Base-by-base conservation (phyloP, 441 rosid species). In the Syzygium syzygioides region DNA sequence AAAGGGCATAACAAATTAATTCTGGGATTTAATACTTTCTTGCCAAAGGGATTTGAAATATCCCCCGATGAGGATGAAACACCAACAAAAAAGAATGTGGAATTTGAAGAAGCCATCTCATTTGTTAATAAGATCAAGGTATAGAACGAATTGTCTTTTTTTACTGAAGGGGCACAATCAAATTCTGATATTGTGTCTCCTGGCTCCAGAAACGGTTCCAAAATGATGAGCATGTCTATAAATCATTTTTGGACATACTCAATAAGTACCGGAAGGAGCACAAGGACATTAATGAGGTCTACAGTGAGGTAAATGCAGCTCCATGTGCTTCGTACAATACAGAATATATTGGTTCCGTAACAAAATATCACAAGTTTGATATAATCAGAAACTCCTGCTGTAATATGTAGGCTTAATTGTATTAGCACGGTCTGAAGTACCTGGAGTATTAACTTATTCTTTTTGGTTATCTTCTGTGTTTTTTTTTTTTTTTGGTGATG, bases 101-200 rank as follows among this genome's bases (percentile, higher is more conserved):
- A 98, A 93, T 96, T 97, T 90, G 96, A 95, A 57, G 97, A 97
- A 94, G 99, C 99, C 60, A 98, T 98, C 88, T 95, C 91, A 89
- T 97, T 98, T 94, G 99, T 98, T 9, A 97, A 97, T 93, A 98
- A 98, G 91, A 97, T 98, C 89, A 98, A 98, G 99, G 99, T 97
- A 88, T 66, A 89, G 87, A 7, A 53, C 8, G 19, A 34, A 53
- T 64, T 19, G 17, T 90, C 30, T 8, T 92, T 76, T 76, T 55
- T 89, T 25, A 89, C 26, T 25, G 52, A 45, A 41, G n/a, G 83
- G n/a, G 52, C 30, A 41, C 83, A 76, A 56, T 87, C 52, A 41
- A 88, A 86, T 89, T 84, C 37, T 86, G 48, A 86, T 86, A 79
- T 37, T 86, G 80, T 90, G 85, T 83, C 79, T 76, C 18, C 85